Base-by-base conservation (phyloP, 176 grass and related monocot species). In the Oryza longistaminata region DNA sequence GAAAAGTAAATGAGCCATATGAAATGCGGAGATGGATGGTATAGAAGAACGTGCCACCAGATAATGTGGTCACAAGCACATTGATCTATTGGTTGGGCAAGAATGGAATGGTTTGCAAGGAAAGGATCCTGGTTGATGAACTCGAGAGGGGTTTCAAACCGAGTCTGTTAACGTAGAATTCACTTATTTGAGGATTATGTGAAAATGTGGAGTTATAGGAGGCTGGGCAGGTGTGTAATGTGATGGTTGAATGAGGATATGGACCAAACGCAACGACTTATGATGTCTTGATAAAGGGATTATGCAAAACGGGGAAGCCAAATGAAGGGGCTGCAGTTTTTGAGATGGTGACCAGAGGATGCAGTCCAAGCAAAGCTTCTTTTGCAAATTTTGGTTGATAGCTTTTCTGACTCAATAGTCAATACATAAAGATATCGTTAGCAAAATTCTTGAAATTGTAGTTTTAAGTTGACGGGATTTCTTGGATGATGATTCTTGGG, bases 31-130 rank as follows among this genome's bases (percentile, higher is more conserved):
- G 35, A 80, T 82, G 39, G 85, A 81, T 92, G 75, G 61, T 80
- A 74, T 88, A 37, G 35, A 6, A 37, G 35, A 37, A 37, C 35
- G 64, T 97, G 39, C 75, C 88, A 35, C 90, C 87, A 52, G 88
- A 97, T 80, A 92, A 94, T 52, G 78, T 52, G 2, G 49, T 97
- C 34, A 85, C 64, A 0, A 89, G 78, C 69, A 90, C 90, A 24
- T 50, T 97, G 71, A 94, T 97, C 13, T 92, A 94, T 42, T 97
- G 92, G 92, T 49, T 94, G 24, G 92, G 87, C 78, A 94, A 89
- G 69, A 86, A 88, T 29, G 94, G 88, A 26, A 88, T 90, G 85
- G 76, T 88, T 88, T 50, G 39, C 49, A 85, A 94, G 27, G 88
- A 85, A 3, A 93, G 70, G 69, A 92, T 84, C 25, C 65, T 96